phyloP scores from a whole-genome alignment of 805 yeast species.

The Candida anglica region DNA sequence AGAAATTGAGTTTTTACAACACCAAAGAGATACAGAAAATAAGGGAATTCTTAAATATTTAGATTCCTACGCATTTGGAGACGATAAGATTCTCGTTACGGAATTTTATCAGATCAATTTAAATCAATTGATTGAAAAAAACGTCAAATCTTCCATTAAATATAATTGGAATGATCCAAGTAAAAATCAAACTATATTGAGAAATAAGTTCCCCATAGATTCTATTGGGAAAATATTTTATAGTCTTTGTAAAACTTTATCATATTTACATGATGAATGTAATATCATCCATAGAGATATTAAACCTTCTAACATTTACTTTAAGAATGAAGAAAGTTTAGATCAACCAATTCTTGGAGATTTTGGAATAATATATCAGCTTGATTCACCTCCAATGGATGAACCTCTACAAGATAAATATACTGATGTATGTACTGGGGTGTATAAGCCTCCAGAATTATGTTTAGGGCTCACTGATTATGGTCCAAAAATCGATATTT shows the following conservation, averaged over 20 bases:
- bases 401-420: slow-evolving; percentile 42
- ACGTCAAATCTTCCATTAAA: slow-evolving; percentile 15
- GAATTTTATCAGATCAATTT: slow-evolving; percentile 25
- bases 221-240: slow-evolving; percentile 10
- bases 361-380: slow-evolving; percentile 52
- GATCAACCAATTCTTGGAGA: slow-evolving; percentile 47
- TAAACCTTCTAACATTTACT: slow-evolving; percentile 34
- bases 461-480: slow-evolving; percentile 58
- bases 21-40: slow-evolving; percentile 10
- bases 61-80: slow-evolving; percentile 18
- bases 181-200: slow-evolving; percentile 7
- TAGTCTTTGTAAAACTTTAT: slow-evolving; percentile 19
- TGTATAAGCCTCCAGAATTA: slow-evolving; percentile 72
- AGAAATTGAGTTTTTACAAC: slow-evolving; percentile 25
- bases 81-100: slow-evolving; percentile 32
- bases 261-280: slow-evolving; percentile 22
- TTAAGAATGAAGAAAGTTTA: slow-evolving; percentile 13
- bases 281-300: slow-evolving; percentile 40
- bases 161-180: slow-evolving; percentile 22
- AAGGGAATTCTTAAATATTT: slow-evolving; percentile 14
- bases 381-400: slow-evolving; percentile 9
- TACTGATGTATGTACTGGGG: slow-evolving; percentile 63
- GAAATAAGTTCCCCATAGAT: slow-evolving; percentile 12
- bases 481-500: slow-evolving; percentile 56
- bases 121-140: slow-evolving; percentile 15